Evolutionary conservation across 2,329 filamentous ascomycete genomes (phyloP).

Genomic region (Tricladium varicosporioides): DNA sequence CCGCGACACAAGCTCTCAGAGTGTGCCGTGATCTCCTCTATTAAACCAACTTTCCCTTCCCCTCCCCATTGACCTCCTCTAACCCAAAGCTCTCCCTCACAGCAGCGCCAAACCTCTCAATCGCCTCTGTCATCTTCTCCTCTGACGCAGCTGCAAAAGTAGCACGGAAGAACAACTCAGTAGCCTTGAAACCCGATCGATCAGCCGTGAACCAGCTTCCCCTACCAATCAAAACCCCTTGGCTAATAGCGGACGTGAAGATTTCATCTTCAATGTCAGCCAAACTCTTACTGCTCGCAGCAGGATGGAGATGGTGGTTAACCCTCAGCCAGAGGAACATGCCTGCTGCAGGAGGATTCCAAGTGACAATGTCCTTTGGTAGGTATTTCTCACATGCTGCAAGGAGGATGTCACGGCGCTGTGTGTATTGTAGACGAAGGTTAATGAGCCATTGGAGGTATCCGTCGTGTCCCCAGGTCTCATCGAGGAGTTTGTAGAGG

Average conservation of each 20-base stretch:
- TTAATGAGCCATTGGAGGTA: conserved; percentile 89
- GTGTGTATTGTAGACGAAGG: conserved; percentile 77
- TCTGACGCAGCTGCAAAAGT: conserved; percentile 82
- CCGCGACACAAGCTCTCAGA: too few species aligned
- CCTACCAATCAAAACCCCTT: conserved; percentile 76
- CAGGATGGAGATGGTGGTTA: conserved; percentile 61
- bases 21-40: too few species aligned
- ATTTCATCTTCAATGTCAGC: conserved; percentile 80
- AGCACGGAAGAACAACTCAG: conserved; percentile 73
- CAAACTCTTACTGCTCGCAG: conserved; percentile 50
- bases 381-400: conserved; percentile 77
- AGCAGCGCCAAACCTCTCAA: conserved; percentile 72
- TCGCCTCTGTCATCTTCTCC: conserved; percentile 69
- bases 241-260: conserved; percentile 72
- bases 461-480: conserved; percentile 88
- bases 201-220: conserved; percentile 92
- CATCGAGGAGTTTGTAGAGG: conserved; percentile 86
- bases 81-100: conserved; percentile 59
- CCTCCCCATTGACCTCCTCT: not conserved
- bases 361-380: conserved; percentile 71
- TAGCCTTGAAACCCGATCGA: conserved; percentile 48
- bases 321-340: conserved; percentile 91
- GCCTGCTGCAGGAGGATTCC: conserved; percentile 77
- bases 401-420: conserved; percentile 72
- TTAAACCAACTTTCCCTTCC: too few species aligned